Evolutionary conservation across 257 asterid species (phyloP), one percentile per base, ranked within the genome.

Genomic region (Buddleja alternifolia): DNA sequence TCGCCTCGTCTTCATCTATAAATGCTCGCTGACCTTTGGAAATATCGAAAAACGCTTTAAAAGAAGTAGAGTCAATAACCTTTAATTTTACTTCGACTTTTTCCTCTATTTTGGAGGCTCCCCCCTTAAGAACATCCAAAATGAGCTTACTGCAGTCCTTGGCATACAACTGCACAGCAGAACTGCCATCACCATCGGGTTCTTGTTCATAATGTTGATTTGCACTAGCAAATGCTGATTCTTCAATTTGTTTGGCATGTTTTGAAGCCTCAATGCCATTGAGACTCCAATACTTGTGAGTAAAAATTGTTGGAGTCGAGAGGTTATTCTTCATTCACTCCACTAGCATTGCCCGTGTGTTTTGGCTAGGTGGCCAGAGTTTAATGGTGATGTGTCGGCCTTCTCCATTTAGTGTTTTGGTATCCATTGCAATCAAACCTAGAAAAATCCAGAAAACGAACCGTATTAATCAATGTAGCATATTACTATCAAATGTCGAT

Each of bases 101-200:
- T 55, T 77, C 85, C 72, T 78, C 85, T 12, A 47, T 41, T 9
- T 3, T 67, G 50, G n/a, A n/a, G n/a, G 81, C 63, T 1, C 82
- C 85, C 62, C 82, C 83, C 76, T 93, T 90, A 4, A 93, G 90
- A 78, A 85, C 85, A 29, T 84, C 93, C 72, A 93, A 56, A 65
- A 89, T 87, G 37, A 88, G 91, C 82, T 85, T 83, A 80, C 99
- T 93, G 80, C 99, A 93, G 71, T 90, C 95, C 66, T 71, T 88
- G 50, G 99, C 96, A 80, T 93, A 93, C 71, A 91, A 84, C 73
- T 93, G 99, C 75, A 93, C 96, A 34, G 97, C 97, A 41, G 96
- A 75, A 79, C 95, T 88, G 59, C 99, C 99, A 76, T 93, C 99
- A 60, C 99, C 99, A 78, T 88, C 96, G 15, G 96, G 96, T 77